A percentile compares a stretch with the other conserved stretches of the same genome.
Conservation (phyloP, 371 early-diverging fungal genomes). For the Mucor velutinosus region DNA sequence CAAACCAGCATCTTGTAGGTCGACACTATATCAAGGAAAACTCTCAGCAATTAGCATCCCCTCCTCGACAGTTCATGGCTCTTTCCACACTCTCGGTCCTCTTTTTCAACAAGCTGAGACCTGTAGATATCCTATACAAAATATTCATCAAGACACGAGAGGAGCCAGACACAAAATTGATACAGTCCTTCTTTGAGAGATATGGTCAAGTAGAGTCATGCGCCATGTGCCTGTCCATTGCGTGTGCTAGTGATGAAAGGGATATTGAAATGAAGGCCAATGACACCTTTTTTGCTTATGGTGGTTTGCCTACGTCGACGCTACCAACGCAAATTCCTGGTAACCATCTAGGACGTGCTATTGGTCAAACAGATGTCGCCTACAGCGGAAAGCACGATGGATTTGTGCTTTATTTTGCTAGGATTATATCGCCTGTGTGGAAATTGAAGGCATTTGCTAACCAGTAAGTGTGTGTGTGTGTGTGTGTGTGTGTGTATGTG, state of each 20-base stretch:
- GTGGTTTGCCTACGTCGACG: slow-evolving; percentile 57
- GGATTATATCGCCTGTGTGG: slow-evolving; percentile 82
- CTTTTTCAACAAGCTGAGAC: slow-evolving; percentile 69
- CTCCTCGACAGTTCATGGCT: slow-evolving; percentile 69
- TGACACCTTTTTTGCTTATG: slow-evolving; percentile 59
- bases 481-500: neutral
- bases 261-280: slow-evolving; percentile 41
- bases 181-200: slow-evolving; percentile 57
- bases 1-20: slow-evolving; percentile 7
- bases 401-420: slow-evolving; percentile 74
- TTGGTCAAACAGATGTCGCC: slow-evolving; percentile 46
- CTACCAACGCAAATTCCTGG: slow-evolving; percentile 8
- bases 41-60: slow-evolving; percentile 57
- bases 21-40: slow-evolving; percentile 52
- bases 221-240: slow-evolving; percentile 75
- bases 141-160: neutral
- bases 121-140: slow-evolving; percentile 61
- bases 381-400: slow-evolving; percentile 79
- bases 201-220: slow-evolving; percentile 65
- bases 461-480: slow-evolving; percentile 19
- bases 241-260: slow-evolving; percentile 39
- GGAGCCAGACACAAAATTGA: slow-evolving; percentile 38
- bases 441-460: slow-evolving; percentile 49
- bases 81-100: slow-evolving; percentile 71
- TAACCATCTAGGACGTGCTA: slow-evolving; percentile 31